Percentiles rank a stretch among this genome's conserved stretches.
Evolutionary conservation across 1,139 yeast genomes (phyloP).

Genomic region (Geotrichum reessii): DNA sequence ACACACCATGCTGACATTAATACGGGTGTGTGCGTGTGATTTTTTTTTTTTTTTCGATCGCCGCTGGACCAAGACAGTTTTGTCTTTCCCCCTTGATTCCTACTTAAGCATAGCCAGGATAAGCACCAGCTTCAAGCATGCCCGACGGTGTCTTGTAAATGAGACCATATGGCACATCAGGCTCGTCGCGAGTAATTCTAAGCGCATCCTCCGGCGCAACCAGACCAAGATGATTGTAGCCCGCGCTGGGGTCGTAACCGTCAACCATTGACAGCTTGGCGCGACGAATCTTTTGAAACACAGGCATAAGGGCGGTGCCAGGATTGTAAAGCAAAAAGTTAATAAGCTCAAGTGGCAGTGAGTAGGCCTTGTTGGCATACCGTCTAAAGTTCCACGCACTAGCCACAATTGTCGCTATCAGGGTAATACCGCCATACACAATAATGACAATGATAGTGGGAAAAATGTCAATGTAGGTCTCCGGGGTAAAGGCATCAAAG

Average conservation of each 20-base stretch:
- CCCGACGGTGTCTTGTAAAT: constrained; percentile 13
- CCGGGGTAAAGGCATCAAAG: constrained; percentile 10
- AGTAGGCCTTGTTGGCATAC: constrained; percentile 14
- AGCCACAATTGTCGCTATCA: not conserved
- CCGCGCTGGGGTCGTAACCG: constrained; percentile 18
- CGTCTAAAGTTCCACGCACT: constrained; percentile 15
- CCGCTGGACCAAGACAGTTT: not conserved
- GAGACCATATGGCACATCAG: constrained; percentile 20
- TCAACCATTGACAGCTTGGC: constrained; percentile 19
- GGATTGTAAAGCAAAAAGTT: constrained; percentile 18
- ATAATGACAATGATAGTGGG: constrained; percentile 14
- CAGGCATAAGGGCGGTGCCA: constrained; percentile 15
- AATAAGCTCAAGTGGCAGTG: constrained; percentile 14
- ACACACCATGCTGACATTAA: not conserved
- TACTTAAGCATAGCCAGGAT: not conserved
- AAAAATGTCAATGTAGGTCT: constrained; percentile 17
- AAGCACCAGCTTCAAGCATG: constrained; percentile 8
- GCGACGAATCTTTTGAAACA: constrained; percentile 15
- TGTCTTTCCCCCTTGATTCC: not conserved
- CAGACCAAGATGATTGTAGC: constrained; percentile 19
- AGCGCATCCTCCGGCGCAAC: constrained; percentile 18
- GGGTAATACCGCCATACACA: constrained; percentile 11
- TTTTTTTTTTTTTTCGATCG: not conserved
- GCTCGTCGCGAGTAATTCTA: constrained; percentile 15
- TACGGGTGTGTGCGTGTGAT: not conserved